These are phyloP conservation scores for Aureobasidium leucospermi DNA, from an alignment of 2,329 filamentous ascomycete genomes.

Conservation along the genomic window DNA sequence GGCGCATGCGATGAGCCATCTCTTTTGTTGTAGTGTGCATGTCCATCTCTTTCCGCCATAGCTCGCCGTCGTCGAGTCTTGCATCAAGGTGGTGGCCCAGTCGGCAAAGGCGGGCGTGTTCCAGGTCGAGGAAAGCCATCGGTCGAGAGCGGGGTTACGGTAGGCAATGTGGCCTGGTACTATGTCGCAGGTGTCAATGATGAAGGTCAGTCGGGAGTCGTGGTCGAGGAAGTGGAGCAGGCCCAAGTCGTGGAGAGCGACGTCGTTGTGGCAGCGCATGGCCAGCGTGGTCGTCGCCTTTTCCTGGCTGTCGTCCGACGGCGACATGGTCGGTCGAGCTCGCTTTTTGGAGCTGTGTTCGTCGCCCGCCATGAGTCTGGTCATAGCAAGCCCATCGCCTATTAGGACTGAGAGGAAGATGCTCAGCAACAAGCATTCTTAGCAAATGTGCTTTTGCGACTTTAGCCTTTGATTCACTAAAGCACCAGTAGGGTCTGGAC, in stretches of 20 bases:
- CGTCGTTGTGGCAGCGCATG: background rate
- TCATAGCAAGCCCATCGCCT: too few relatives aligned
- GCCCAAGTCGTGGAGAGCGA: background rate
- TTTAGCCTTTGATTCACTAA: too few relatives aligned
- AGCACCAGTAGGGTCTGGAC: too few relatives aligned
- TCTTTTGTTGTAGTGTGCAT: background rate
- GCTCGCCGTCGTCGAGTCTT: too few relatives aligned
- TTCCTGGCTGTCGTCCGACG: too few relatives aligned
- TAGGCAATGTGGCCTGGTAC: background rate
- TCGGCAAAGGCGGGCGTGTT: background rate
- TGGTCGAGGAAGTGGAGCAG: background rate
- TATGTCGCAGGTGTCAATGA: background rate
- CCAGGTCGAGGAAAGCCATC: background rate
- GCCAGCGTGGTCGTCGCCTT: too few relatives aligned
- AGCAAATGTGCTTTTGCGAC: too few relatives aligned
- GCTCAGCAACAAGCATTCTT: too few relatives aligned
- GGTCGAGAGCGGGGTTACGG: constrained; percentile 7
- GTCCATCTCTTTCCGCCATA: constrained; percentile 7
- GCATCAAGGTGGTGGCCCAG: background rate
- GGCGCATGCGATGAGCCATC: background rate
- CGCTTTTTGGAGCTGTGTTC: too few relatives aligned
- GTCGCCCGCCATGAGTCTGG: too few relatives aligned
- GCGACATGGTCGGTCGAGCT: too few relatives aligned
- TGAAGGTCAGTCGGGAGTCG: constrained; percentile 6
- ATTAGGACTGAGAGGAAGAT: too few relatives aligned